A percentile compares a stretch with the other conserved stretches of the same genome.
Evolutionary conservation across 805 yeast species (phyloP).

Genomic region (Pichia gijzeniarum): DNA sequence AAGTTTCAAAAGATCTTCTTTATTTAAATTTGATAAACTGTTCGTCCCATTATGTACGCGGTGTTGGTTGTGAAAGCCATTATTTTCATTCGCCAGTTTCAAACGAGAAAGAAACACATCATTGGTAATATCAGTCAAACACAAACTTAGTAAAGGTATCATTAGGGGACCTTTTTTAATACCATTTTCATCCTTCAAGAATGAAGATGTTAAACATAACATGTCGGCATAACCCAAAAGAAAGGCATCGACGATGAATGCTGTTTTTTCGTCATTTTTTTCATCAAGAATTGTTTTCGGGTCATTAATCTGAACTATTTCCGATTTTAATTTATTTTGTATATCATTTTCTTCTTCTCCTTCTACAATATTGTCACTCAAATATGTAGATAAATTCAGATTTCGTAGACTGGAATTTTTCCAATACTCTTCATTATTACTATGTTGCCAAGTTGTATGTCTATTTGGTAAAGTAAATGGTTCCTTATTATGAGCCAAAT

Average conservation of each 20-base stretch:
- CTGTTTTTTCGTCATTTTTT: slow-evolving; percentile 23
- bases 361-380: not conserved
- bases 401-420: not conserved
- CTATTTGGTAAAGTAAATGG: slow-evolving; percentile 10
- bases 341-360: not conserved
- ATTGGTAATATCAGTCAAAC: slow-evolving; percentile 46
- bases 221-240: slow-evolving; percentile 69
- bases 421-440: slow-evolving; percentile 2
- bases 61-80: too few species aligned
- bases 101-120: slow-evolving; percentile 20
- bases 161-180: slow-evolving; percentile 77
- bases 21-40: not conserved
- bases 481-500: slow-evolving; percentile 1
- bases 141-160: slow-evolving; percentile 63
- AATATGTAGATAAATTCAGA: not conserved
- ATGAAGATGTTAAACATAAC: slow-evolving; percentile 63
- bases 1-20: slow-evolving; percentile 7
- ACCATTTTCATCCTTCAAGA: slow-evolving; percentile 71
- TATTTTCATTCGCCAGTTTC: not conserved
- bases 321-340: not conserved
- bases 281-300: slow-evolving; percentile 18
- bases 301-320: not conserved
- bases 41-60: not conserved
- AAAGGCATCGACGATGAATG: slow-evolving; percentile 42
- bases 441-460: slow-evolving; percentile 9